phyloP scores from a whole-genome alignment of 768 basidiomycete genomes.

The Hirschioporus abietinus region DNA sequence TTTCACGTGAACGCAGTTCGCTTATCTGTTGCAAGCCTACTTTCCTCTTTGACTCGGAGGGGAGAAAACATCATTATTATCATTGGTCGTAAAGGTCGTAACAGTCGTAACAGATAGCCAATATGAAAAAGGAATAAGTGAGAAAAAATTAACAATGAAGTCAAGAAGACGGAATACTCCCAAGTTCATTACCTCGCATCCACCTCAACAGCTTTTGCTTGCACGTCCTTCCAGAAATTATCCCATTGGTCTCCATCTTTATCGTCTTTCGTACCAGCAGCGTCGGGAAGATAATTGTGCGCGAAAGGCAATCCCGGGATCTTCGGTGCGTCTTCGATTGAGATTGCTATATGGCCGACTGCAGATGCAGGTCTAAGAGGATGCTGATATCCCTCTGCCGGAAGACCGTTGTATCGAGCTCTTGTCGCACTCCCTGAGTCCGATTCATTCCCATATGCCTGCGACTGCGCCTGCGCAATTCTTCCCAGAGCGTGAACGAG shows the following conservation, averaged over 20 bases:
- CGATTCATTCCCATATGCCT: conserved; percentile 32
- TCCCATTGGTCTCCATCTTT: conserved; percentile 31
- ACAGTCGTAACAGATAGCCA: background rate
- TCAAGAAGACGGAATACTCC: background rate
- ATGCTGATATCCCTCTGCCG: background rate
- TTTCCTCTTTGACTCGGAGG: background rate
- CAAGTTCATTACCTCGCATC: background rate
- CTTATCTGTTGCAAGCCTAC: background rate
- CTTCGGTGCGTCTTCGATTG: background rate
- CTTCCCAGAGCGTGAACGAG: conserved; percentile 60
- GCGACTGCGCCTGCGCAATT: conserved; percentile 48
- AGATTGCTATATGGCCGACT: background rate
- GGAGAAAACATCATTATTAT: background rate
- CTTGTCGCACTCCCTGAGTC: background rate
- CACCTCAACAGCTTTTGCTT: conserved; percentile 20
- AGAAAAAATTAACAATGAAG: background rate
- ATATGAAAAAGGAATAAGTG: background rate
- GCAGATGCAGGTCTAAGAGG: background rate
- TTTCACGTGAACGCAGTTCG: too few species aligned
- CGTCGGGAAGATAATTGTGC: conserved; percentile 6
- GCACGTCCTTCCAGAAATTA: conserved; percentile 41
- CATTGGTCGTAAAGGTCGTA: background rate
- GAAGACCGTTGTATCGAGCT: background rate
- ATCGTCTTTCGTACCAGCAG: conserved; percentile 8
- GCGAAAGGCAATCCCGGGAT: conserved; percentile 1